These are phyloP conservation scores for Dillenia suffruticosa DNA, from an alignment of 164 flowering plant genomes.

Conservation along the genomic window DNA sequence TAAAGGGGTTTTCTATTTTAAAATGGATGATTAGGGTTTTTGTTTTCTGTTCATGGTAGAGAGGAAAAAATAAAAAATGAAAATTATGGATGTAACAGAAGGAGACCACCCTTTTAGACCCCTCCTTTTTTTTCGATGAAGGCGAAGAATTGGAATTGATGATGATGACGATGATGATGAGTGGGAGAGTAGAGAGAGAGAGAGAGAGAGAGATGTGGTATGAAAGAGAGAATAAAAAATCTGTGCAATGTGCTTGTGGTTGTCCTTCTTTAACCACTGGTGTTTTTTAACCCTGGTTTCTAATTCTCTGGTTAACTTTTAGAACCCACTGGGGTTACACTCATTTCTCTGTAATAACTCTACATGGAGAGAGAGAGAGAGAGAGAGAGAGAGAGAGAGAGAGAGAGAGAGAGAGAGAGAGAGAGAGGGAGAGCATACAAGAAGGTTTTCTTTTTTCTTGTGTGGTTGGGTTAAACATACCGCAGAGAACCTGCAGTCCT, in stretches of 20 bases:
- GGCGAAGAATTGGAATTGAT: background rate
- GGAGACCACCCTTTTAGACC: background rate
- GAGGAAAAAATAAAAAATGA: conserved; percentile 10
- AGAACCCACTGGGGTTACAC: conserved; percentile 6
- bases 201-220: conserved; percentile 3
- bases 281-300: conserved; percentile 9
- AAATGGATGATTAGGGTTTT: background rate
- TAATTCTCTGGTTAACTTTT: conserved; percentile 9
- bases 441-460: too few relatives aligned
- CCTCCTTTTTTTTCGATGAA: background rate
- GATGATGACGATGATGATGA: conserved; percentile 3
- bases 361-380: background rate
- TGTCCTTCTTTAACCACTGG: conserved; percentile 19
- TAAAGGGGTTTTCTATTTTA: background rate
- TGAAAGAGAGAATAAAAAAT: conserved; percentile 3
- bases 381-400: too few relatives aligned
- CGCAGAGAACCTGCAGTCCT: conserved; percentile 5
- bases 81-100: background rate
- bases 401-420: background rate
- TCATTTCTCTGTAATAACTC: background rate
- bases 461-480: too few relatives aligned
- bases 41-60: conserved; percentile 10
- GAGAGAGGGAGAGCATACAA: too few relatives aligned
- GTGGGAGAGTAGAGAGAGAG: background rate
- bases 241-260: background rate